Percentiles rank a stretch among this genome's conserved stretches.
These are phyloP conservation scores for Basidiobolus meristosporus DNA, from an alignment of 371 early-diverging fungal species.

Conservation along the genomic window DNA sequence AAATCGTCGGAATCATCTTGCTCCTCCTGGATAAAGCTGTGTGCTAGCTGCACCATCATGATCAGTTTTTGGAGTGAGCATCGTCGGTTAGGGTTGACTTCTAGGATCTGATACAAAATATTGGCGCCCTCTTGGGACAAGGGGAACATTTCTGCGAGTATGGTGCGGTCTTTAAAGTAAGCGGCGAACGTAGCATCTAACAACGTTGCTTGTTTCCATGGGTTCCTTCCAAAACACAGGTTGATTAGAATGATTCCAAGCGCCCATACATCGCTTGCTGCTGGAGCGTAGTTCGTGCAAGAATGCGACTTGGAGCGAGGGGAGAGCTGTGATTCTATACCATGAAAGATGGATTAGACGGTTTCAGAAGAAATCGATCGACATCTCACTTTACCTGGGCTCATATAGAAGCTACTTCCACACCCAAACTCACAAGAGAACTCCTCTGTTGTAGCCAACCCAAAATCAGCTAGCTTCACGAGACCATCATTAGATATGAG, in stretches of 20 bases:
- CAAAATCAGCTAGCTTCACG: slow-evolving; percentile 85
- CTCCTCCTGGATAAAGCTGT: too few relatives aligned
- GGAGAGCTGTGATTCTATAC: slow-evolving; percentile 30
- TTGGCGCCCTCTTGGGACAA: not conserved
- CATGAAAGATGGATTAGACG: not conserved
- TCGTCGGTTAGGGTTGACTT: not conserved
- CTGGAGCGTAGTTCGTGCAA: slow-evolving; percentile 33
- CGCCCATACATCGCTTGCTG: slow-evolving; percentile 73
- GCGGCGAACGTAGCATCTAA: slow-evolving; percentile 54
- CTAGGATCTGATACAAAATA: not conserved
- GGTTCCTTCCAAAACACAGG: slow-evolving; percentile 51
- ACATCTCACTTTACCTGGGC: slow-evolving; percentile 34
- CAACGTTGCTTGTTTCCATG: slow-evolving; percentile 56
- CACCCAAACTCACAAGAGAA: slow-evolving; percentile 69
- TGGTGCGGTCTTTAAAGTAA: slow-evolving; percentile 19
- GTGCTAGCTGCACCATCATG: slow-evolving; percentile 10
- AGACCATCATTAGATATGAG: slow-evolving; percentile 11
- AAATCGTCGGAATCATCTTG: too few relatives aligned
- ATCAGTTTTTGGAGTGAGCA: slow-evolving; percentile 3
- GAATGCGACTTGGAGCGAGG: slow-evolving; percentile 50
- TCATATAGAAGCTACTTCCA: slow-evolving; percentile 84
- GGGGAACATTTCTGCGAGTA: not conserved
- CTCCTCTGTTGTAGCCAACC: slow-evolving; percentile 61
- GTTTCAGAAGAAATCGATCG: not conserved
- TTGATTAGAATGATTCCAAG: slow-evolving; percentile 67